Percentiles rank a stretch among this genome's conserved stretches.
Conservation (phyloP, 495 filamentous ascomycete species). For the Platismatia glauca region DNA sequence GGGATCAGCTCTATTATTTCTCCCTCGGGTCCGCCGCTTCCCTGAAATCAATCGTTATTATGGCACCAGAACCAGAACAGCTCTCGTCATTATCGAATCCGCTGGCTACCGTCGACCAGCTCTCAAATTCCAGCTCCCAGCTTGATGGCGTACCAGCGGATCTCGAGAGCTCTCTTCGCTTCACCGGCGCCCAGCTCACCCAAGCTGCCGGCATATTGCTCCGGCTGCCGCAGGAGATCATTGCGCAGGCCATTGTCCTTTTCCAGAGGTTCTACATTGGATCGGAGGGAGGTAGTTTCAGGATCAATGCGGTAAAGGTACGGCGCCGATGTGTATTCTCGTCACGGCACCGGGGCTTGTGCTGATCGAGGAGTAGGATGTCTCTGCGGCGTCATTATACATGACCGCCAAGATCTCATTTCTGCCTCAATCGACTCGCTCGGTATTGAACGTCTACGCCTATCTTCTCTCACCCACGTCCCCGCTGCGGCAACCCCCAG, state of each 20-base stretch:
- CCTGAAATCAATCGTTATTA: neutral
- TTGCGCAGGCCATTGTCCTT: conserved; percentile 80
- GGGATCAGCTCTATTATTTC: neutral
- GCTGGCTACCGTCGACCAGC: conserved; percentile 73
- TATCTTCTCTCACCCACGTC: conserved; percentile 68
- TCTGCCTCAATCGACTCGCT: conserved; percentile 63
- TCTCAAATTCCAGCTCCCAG: conserved; percentile 58
- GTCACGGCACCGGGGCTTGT: neutral
- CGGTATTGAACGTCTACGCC: conserved; percentile 72
- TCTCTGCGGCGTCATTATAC: conserved; percentile 75
- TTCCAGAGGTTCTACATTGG: conserved; percentile 81
- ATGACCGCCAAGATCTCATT: conserved; percentile 78
- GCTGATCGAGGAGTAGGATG: conserved; percentile 43
- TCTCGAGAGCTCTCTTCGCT: conserved; percentile 58
- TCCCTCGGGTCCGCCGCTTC: neutral
- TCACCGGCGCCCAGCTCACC: conserved; percentile 59
- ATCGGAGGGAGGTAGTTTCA: conserved; percentile 53
- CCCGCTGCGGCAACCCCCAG: conserved; percentile 31
- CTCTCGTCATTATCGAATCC: conserved; percentile 67
- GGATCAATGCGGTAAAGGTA: conserved; percentile 49
- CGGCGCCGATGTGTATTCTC: neutral
- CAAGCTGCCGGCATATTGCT: conserved; percentile 84
- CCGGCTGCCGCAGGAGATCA: conserved; percentile 76
- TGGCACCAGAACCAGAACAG: conserved; percentile 23
- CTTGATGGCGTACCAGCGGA: conserved; percentile 65